Evolutionary conservation across 495 filamentous ascomycete species (phyloP), one percentile per base, ranked within the genome.

Genomic region (Penicillium malachiteum): DNA sequence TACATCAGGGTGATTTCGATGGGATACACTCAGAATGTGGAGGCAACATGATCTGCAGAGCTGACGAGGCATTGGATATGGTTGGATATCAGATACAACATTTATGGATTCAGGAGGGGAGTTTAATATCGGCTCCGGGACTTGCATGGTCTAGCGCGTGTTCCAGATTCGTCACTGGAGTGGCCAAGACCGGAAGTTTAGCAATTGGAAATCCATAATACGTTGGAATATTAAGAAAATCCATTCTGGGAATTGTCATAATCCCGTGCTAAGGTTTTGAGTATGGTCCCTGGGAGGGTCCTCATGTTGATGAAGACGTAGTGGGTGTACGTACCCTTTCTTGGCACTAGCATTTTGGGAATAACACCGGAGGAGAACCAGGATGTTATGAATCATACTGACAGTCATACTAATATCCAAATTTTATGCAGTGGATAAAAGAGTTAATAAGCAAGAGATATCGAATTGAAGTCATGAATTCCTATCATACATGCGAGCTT

Each of bases 51-150:
- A 60, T 60, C 53, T 46, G 48, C 54, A 32, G 1, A 13, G 54
- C 47, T 63, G 57, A 57, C 57, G 50, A 63, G 57, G 50, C 50
- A 26, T 35, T 18, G 1, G 5, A 26, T 37, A 13, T 13, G 9
- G 2, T 37, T 13, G 34, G 34, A 30, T n/a, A 26, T 12, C 12
- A 16, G 13, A 33, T 37, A 7, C 34, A 9, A 9, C 12, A 13
- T 1, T 6, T 37, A 13, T 37, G 34, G 34, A 37, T 1, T 5
- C 21, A 26, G 21, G 21, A 26, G 21, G 21, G 4, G 21, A 26
- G 4, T 2, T 4, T 26, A 26, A 26, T 26, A 26, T 26, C 21
- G 21, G 21, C 21, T 26, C 21, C 21, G 21, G 2, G 21, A 26
- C 21, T 26, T 26, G 21, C 21, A 2, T 26, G 21, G 21, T 26